Percentiles rank a stretch among this genome's conserved stretches.
phyloP scores from a whole-genome alignment of 1,284 basidiomycete species.

The Volvariella volvacea region DNA sequence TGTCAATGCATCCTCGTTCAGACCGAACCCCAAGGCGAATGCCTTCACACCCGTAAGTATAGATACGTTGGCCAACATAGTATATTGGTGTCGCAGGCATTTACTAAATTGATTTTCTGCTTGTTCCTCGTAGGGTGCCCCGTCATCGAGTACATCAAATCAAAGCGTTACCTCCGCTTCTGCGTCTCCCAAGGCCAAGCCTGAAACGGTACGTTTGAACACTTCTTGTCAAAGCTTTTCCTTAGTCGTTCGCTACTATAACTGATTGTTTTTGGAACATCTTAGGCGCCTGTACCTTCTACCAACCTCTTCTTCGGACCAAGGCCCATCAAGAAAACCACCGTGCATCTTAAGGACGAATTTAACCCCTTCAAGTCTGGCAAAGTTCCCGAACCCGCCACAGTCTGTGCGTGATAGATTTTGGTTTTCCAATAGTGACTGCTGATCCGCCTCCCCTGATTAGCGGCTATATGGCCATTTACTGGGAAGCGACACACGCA shows the following conservation, averaged over 20 bases:
- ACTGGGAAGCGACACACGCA: constrained; percentile 79
- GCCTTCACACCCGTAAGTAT: constrained; percentile 61
- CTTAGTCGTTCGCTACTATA: constrained; percentile 13
- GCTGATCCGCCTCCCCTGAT: no score
- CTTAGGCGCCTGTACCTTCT: no score
- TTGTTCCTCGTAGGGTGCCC: constrained; percentile 32
- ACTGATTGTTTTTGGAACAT: no score
- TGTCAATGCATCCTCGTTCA: constrained; percentile 74
- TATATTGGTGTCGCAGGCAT: background rate
- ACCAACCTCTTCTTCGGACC: constrained; percentile 87
- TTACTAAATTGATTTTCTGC: no score
- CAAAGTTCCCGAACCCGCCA: constrained; percentile 70
- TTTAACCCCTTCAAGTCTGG: constrained; percentile 91
- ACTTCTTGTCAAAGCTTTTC: background rate
- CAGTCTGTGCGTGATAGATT: constrained; percentile 53
- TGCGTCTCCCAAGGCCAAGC: constrained; percentile 55
- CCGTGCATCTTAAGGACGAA: constrained; percentile 84
- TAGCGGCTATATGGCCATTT: constrained; percentile 82
- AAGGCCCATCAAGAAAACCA: constrained; percentile 66
- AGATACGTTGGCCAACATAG: background rate
- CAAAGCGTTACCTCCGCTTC: constrained; percentile 34
- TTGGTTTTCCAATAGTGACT: constrained; percentile 1
- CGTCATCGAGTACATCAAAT: constrained; percentile 32
- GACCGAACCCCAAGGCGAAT: constrained; percentile 76
- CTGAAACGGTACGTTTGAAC: constrained; percentile 36